Evolutionary conservation across 2,329 filamentous ascomycete genomes (phyloP).

Genomic region (Corynespora cassiicola): DNA sequence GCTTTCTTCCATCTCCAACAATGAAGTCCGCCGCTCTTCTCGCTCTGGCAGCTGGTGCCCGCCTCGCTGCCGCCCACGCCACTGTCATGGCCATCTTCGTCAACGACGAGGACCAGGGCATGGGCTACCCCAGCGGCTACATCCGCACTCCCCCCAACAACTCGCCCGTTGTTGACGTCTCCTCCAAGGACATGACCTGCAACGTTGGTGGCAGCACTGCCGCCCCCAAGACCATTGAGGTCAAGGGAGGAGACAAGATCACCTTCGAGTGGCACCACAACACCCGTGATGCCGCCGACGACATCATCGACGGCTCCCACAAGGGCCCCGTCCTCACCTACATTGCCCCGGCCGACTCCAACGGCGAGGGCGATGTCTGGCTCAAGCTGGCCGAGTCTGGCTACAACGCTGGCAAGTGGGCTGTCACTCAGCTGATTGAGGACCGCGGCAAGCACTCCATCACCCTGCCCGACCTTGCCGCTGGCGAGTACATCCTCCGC

Average conservation of each 20-base stretch:
- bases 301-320: slow-evolving; percentile 61
- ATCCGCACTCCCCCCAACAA: slow-evolving; percentile 55
- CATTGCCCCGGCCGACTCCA: slow-evolving; percentile 53
- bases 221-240: slow-evolving; percentile 52
- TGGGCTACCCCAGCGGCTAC: slow-evolving; percentile 51
- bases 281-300: slow-evolving; percentile 50
- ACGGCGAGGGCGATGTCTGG: slow-evolving; percentile 60
- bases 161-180: slow-evolving; percentile 43
- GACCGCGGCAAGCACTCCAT: slow-evolving; percentile 52
- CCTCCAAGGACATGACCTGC: slow-evolving; percentile 41
- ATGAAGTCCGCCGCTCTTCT: slow-evolving; percentile 42
- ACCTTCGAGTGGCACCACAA: slow-evolving; percentile 60
- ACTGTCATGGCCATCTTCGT: slow-evolving; percentile 47
- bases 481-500: slow-evolving; percentile 52
- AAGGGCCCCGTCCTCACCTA: slow-evolving; percentile 62
- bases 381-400: slow-evolving; percentile 54
- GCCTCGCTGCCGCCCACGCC: slow-evolving; percentile 39
- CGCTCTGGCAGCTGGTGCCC: slow-evolving; percentile 34
- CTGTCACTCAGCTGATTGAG: slow-evolving; percentile 47
- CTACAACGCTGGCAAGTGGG: slow-evolving; percentile 44
- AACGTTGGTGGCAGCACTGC: slow-evolving; percentile 40
- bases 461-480: slow-evolving; percentile 47
- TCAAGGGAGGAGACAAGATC: slow-evolving; percentile 57
- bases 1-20: slow-evolving; percentile 12
- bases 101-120: slow-evolving; percentile 48